Evolutionary conservation across 2,329 filamentous ascomycete species (phyloP), one percentile per base, ranked within the genome.

Genomic region (Sporothrix luriei): DNA sequence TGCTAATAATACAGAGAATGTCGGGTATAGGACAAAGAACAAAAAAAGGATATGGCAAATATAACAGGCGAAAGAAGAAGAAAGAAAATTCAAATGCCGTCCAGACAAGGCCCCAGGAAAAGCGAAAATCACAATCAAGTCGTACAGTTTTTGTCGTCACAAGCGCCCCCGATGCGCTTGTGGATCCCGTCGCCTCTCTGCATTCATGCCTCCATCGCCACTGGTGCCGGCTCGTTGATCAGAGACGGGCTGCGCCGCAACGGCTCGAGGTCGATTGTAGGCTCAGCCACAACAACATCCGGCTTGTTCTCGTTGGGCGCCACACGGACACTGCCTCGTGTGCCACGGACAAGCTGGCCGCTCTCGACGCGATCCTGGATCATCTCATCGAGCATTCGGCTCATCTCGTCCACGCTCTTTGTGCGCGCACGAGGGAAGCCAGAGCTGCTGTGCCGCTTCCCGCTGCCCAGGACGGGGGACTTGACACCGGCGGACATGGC

Each of bases 331-430:
- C 89, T 92, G 52, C 90, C 91, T 71, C 89, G 84, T 66, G 81
- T 81, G 67, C 89, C 85, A 75, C 91, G 88, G 40, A 92, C 83
- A 26, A 92, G 81, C 68, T 92, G 88, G 26, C 91, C 92, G 67
- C 84, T 88, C 75, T 95, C 91, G 68, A 96, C 91, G 70, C 91
- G 88, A 76, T 94, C 91, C 76, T 94, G 91, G 71, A 97, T 95
- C 94, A 98, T 97, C 80, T 97, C 93, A 76, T 98, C 94, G 33
- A 97, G 85, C 82, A 97, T 93, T 75, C 89, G 88, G 74, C 92
- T 97, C 89, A 97, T 94, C 79, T 97, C 94, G 75, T 97, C 93
- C 46, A 95, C 91, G 74, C 91, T 92, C 81, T 86, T 88, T 14
- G 83, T 83, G 65, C 86, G 84, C 73, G 84, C 85, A 67, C 84